phyloP scores from a whole-genome alignment of 352 stramenopile species.

The Blastocystis sp. region DNA sequence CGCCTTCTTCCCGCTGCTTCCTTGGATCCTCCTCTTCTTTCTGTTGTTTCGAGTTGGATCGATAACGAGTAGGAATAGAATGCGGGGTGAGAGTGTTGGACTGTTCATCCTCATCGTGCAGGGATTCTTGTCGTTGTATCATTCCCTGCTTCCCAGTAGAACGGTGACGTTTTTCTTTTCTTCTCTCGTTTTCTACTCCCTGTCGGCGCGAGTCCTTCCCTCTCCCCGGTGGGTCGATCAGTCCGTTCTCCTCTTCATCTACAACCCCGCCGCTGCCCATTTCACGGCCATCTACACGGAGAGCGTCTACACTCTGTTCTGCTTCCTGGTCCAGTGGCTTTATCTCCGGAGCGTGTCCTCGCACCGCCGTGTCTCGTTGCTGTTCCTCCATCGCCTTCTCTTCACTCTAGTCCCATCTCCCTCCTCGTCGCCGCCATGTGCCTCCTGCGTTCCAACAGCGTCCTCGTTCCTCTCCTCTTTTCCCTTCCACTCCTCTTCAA shows the following conservation, averaged over 20 bases:
- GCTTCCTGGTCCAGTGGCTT: not conserved
- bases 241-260: constrained; percentile 47
- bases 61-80: not conserved
- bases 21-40: constrained; percentile 8
- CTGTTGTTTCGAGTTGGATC: not conserved
- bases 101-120: not conserved
- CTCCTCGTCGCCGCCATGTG: not conserved
- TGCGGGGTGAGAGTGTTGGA: not conserved
- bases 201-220: not conserved
- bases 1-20: constrained; percentile 54
- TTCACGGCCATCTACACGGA: constrained; percentile 45
- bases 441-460: constrained; percentile 22
- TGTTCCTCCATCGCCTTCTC: not conserved
- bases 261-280: constrained; percentile 24
- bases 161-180: constrained; percentile 24
- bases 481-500: not conserved
- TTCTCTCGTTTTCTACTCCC: not conserved
- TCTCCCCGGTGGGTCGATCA: not conserved
- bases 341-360: not conserved
- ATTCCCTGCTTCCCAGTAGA: not conserved
- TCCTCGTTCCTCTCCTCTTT: constrained; percentile 3
- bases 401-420: not conserved
- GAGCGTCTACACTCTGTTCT: not conserved
- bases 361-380: not conserved
- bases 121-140: not conserved